These are phyloP conservation scores for Mortierella sp. DNA, from an alignment of 371 early-diverging fungal species.

Conservation along the genomic window DNA sequence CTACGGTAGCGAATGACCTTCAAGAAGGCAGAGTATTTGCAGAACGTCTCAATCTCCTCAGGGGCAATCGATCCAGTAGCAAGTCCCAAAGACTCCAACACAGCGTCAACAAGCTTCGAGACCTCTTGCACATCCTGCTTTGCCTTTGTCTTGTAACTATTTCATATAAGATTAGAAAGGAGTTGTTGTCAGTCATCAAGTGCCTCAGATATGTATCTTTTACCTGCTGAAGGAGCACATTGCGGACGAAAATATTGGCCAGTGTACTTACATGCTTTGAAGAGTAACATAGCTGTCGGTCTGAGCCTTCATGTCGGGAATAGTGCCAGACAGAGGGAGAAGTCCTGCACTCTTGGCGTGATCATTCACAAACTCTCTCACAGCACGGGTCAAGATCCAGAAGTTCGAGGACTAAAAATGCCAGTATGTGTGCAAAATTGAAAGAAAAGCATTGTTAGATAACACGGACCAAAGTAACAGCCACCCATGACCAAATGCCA, in stretches of 20 bases:
- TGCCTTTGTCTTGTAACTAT: conserved; percentile 86
- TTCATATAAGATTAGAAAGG: neutral
- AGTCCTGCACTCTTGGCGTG: conserved; percentile 72
- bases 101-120: conserved; percentile 60
- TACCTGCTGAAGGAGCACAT: neutral
- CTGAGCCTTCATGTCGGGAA: conserved; percentile 98
- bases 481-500: neutral
- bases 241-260: neutral
- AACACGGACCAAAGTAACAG: neutral
- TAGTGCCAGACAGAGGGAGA: conserved; percentile 87
- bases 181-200: neutral
- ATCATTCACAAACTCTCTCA: conserved; percentile 82
- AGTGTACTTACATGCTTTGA: conserved; percentile 78
- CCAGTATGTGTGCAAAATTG: neutral
- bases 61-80: conserved; percentile 68
- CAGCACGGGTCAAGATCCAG: conserved; percentile 88
- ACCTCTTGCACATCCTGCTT: conserved; percentile 77
- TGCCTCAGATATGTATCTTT: neutral
- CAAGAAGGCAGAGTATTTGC: conserved; percentile 84
- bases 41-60: conserved; percentile 84
- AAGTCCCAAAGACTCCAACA: conserved; percentile 65
- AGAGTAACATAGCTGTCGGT: conserved; percentile 86
- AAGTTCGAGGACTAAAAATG: conserved; percentile 77
- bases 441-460: neutral
- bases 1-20: conserved; percentile 76